Evolutionary conservation across 2,329 filamentous ascomycete genomes (phyloP).

Genomic region (Amphichorda felina): DNA sequence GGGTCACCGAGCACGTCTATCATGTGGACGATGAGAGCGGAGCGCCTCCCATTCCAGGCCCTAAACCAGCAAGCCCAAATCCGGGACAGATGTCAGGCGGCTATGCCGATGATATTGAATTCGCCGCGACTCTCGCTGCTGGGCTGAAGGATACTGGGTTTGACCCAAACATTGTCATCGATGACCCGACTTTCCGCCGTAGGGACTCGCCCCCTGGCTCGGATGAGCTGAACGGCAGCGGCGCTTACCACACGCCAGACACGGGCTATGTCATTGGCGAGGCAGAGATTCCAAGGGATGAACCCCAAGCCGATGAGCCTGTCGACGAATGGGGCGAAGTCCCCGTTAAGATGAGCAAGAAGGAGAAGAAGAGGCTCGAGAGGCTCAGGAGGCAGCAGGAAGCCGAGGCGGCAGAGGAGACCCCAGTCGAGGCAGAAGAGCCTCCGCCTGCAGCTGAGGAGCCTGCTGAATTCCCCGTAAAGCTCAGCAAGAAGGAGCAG

Average conservation of each 20-base stretch:
- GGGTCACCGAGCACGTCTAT: neutral
- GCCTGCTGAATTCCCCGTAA: slow-evolving; percentile 6
- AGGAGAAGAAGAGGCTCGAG: slow-evolving; percentile 35
- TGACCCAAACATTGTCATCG: slow-evolving; percentile 56
- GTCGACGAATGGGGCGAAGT: slow-evolving; percentile 9
- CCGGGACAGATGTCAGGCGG: slow-evolving; percentile 46
- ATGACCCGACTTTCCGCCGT: slow-evolving; percentile 50
- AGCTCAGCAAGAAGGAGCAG: slow-evolving; percentile 20
- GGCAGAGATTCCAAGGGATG: slow-evolving; percentile 26
- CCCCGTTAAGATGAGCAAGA: slow-evolving; percentile 28
- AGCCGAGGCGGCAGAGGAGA: neutral
- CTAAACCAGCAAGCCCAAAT: slow-evolving; percentile 40
- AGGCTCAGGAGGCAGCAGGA: slow-evolving; percentile 16
- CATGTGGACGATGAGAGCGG: slow-evolving; percentile 26
- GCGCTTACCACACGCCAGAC: slow-evolving; percentile 36
- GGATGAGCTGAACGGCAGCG: slow-evolving; percentile 28
- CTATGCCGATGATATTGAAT: slow-evolving; percentile 57
- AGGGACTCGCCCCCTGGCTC: slow-evolving; percentile 53
- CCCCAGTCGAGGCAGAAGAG: slow-evolving; percentile 3
- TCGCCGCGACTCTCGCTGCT: slow-evolving; percentile 58
- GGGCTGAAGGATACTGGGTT: slow-evolving; percentile 60
- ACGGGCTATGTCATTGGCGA: slow-evolving; percentile 37
- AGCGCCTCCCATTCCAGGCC: slow-evolving; percentile 40
- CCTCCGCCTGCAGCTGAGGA: slow-evolving; percentile 9
- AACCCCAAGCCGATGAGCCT: slow-evolving; percentile 10